Base-by-base conservation (phyloP, 176 grass and related monocot genomes). In the Avena eriantha region DNA sequence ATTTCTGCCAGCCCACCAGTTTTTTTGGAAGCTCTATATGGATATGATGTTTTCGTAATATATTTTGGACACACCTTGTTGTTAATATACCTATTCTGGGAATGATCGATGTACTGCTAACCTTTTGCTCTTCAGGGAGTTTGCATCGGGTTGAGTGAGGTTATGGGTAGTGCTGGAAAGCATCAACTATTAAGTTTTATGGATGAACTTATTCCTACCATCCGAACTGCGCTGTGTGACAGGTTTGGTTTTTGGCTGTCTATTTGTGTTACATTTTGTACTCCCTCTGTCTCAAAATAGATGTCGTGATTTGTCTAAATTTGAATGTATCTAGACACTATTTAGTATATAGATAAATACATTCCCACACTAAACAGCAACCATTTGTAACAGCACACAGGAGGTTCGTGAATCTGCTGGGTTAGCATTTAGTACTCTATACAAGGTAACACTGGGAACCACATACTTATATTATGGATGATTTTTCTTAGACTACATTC, bases 391-490 rank as follows among this genome's bases (percentile, higher is more conserved):
- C 86, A 98, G 96, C 76, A 89, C 89, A 34, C 90, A 92, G 89
- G 96, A 98, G 71, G 96, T 98, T 65, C 96, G 96, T 58, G 96
- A 98, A 91, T 95, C 96, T 91, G 96, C 96, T 87, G 96, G 93
- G 73, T 83, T 98, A 81, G 96, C 96, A 41, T 98, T 98, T 93
- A 96, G 88, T 86, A 98, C 96, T 88, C 96, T 98, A 18, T 98
- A 98, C 56, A 98, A 98, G 96, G 96, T 98, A 89, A 57, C 75
- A 78, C 17, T 76, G 47, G 34, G 57, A 17, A 73, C 19, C 51
- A 4, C 65, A 19, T 86, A 77, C 58, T 83, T 78, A 73, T 83
- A 21, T 86, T 82, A 81, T 83, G 11, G 21, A 76, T 85, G 51
- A n/a, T 63, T 55, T 55, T 73, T 26, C 14, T 75, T 29, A 51